phyloP scores from a whole-genome alignment of 2,329 filamentous ascomycete genomes.

The Fusarium oxysporum region DNA sequence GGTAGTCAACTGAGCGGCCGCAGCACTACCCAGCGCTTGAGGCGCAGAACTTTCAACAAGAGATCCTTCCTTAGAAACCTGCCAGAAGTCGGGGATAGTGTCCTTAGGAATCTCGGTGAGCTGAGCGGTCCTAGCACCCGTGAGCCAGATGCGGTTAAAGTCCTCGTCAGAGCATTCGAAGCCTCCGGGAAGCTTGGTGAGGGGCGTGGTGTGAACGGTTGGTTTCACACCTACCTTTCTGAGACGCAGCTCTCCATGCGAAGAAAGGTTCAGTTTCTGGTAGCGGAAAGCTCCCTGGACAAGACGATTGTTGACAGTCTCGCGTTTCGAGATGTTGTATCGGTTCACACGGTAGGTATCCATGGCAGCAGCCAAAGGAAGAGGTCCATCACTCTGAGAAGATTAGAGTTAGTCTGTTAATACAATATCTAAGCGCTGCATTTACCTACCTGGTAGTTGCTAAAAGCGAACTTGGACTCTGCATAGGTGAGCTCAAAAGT shows the following conservation, averaged over 20 bases:
- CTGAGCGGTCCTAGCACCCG: background rate
- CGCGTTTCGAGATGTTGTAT: background rate
- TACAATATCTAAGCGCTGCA: fast-evolving
- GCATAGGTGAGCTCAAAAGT: background rate
- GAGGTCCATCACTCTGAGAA: background rate
- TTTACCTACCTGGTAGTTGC: background rate
- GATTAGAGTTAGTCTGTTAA: fast-evolving
- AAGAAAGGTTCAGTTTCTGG: background rate
- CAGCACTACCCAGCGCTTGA: background rate
- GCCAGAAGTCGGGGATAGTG: background rate
- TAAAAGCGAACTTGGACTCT: background rate
- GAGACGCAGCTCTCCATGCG: background rate
- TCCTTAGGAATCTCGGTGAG: background rate
- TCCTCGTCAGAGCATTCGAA: conserved; percentile 1
- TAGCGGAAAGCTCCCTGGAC: conserved; percentile 8
- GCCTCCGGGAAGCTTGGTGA: background rate
- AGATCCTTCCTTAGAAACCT: background rate
- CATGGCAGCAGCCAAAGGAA: conserved; percentile 5
- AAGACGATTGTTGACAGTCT: background rate
- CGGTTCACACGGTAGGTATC: background rate
- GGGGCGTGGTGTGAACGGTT: background rate
- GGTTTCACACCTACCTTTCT: background rate
- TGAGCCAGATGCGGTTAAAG: background rate
- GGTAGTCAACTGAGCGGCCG: fast-evolving
- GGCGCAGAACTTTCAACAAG: background rate